Base-by-base conservation (phyloP, 805 yeast species). In the Saturnispora kantuleensis region DNA sequence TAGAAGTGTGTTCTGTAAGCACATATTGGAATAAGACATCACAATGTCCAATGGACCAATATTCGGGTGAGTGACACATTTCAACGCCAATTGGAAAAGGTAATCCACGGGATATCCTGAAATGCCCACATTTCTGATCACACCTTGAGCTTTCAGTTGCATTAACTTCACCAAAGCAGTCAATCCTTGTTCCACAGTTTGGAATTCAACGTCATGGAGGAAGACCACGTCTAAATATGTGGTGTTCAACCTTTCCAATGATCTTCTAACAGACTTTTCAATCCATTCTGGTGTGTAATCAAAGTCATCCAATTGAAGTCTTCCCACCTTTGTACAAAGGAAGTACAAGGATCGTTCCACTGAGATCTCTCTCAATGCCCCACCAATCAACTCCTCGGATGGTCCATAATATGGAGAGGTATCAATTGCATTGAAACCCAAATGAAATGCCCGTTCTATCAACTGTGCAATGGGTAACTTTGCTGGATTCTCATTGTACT, bases 341-440 rank as follows among this genome's bases (percentile, higher is more conserved):
- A 71, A 79, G 59, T 83, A 83, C 15, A 68, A 56, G 5, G 79
- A 80, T 47, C 97, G 70, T 0, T 78, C 69, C 53, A 69, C 61
- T 33, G 58, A 58, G 29, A 66, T 50, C 1, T 56, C 45, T 18
- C 62, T 59, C 51, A 89, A 64, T 0, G 88, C 90, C 12, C 69
- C 49, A 1, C 97, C 97, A 5, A 85, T 58, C 11, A 89, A 51
- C 15, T 63, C 69, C 56, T 89, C 97, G 5, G 95, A 84, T 0
- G 86, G 86, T 0, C 97, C 97, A 58, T 89, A 89, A 64, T 85
- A 88, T 3, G 97, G 96, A 0, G 96, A 84, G 0, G 97, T 87
- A 57, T 89, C 97, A 32, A 89, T 68, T 1, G 95, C 93, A 38
- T 70, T 73, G 48, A 86, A 66, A 0, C 96, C 96, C 21, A 68